phyloP scores from a whole-genome alignment of 441 rosid species.

The Populus hybrid region DNA sequence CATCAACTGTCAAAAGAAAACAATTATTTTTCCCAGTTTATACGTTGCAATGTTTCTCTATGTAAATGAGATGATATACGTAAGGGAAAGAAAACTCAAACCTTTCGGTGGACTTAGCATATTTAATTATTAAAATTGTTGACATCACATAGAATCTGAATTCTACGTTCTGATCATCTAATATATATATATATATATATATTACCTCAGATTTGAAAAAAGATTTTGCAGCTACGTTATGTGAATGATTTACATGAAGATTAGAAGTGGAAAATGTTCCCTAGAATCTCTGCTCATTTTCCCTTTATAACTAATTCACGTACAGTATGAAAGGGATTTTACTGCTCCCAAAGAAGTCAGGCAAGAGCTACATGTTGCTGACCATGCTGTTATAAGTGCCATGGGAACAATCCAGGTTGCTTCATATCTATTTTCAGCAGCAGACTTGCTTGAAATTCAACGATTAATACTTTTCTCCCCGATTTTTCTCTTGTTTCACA shows the following conservation, averaged over 20 bases:
- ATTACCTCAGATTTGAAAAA: background rate
- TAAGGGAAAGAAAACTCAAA: background rate
- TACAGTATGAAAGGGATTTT: background rate
- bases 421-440: background rate
- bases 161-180: background rate
- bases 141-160: background rate
- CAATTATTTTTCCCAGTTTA: background rate
- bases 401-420: background rate
- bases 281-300: background rate
- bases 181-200: background rate
- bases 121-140: background rate
- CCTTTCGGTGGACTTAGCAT: background rate
- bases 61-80: background rate
- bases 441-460: slow-evolving; percentile 15
- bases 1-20: background rate
- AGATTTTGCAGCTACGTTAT: background rate
- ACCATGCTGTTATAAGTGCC: background rate
- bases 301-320: background rate
- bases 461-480: too few relatives aligned
- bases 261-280: background rate
- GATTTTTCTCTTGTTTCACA: too few relatives aligned
- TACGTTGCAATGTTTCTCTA: background rate
- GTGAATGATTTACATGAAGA: background rate
- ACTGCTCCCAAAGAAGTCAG: background rate
- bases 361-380: background rate